Evolutionary conservation across 768 basidiomycete species (phyloP), one percentile per base, ranked within the genome.

Genomic region (Hericium alpestre): DNA sequence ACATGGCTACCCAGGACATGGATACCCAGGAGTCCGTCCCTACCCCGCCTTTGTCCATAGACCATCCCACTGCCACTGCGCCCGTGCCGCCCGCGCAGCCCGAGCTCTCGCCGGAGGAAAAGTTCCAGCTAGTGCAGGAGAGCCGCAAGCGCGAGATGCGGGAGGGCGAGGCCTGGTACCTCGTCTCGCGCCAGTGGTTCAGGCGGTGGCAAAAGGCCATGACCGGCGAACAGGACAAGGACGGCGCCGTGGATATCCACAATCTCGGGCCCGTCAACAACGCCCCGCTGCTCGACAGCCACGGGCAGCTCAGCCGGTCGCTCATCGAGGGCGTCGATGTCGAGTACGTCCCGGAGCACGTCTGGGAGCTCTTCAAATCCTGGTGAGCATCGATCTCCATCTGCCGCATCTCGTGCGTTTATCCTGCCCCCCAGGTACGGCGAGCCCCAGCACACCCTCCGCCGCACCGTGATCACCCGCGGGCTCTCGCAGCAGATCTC

Each of bases 211-310:
- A 76, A 59, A 81, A 79, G 63, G 90, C 88, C 11, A 85, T 85
- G 65, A 76, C 80, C 0, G 87, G 86, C 27, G 71, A 81, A 60
- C 65, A 74, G 25, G 85, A 86, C 74, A 90, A 88, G 70, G 77
- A 84, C 64, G 86, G 82, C 16, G 66, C 71, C 2, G 66, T 88
- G 37, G 72, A 76, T 37, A 85, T 88, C 67, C 69, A 77, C 22
- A 77, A 85, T 58, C 67, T 91, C 58, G 85, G 84, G 23, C 81
- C 89, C 32, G 81, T 94, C 53, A 81, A 93, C 67, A 94, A 93
- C 69, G 72, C 81, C 20, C 65, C 71, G 15, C 74, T 95, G 48
- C 68, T 88, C 55, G 82, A 84, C 65, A 65, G 71, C 11, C 73
- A 76, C 57, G 80, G 79, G 47, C 65, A 73, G 58, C 69, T 87